These are phyloP conservation scores for Haplosporangium sp. DNA, from an alignment of 371 early-diverging fungal genomes.

Conservation along the genomic window DNA sequence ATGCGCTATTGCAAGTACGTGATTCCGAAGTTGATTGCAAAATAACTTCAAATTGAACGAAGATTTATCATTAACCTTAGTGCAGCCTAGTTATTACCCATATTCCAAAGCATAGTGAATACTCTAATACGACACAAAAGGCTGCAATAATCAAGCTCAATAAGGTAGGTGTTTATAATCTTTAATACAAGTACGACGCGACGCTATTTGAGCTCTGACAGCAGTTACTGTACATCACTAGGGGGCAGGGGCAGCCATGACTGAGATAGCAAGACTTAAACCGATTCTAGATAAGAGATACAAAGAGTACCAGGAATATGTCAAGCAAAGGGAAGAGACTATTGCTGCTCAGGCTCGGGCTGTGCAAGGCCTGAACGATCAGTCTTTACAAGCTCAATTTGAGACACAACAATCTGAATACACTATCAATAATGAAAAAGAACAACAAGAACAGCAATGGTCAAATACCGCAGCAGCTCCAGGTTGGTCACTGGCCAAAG, in stretches of 20 bases:
- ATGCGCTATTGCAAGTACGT: slow-evolving; percentile 70
- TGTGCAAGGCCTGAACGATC: neutral
- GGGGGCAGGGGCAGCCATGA: slow-evolving; percentile 29
- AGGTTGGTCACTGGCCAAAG: slow-evolving; percentile 47
- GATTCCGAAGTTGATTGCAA: neutral
- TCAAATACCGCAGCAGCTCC: slow-evolving; percentile 11
- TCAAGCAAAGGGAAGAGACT: slow-evolving; percentile 27
- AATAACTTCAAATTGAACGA: neutral
- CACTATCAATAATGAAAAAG: neutral
- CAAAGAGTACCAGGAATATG: slow-evolving; percentile 27
- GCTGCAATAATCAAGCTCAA: slow-evolving; percentile 45
- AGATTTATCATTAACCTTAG: neutral
- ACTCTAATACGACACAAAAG: slow-evolving; percentile 59
- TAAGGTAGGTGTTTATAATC: slow-evolving; percentile 33
- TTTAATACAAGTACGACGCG: neutral
- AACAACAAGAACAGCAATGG: slow-evolving; percentile 31
- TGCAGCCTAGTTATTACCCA: slow-evolving; percentile 66
- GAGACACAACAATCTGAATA: slow-evolving; percentile 10
- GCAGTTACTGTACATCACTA: slow-evolving; percentile 7
- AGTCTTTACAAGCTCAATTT: slow-evolving; percentile 14
- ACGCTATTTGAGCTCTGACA: neutral
- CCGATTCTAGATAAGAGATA: slow-evolving; percentile 38
- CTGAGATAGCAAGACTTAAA: slow-evolving; percentile 26
- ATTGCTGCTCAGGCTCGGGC: slow-evolving; percentile 6
- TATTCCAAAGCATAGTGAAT: slow-evolving; percentile 65